These are phyloP conservation scores for Scleroderma citrinum DNA, from an alignment of 768 basidiomycete genomes.

Conservation along the genomic window DNA sequence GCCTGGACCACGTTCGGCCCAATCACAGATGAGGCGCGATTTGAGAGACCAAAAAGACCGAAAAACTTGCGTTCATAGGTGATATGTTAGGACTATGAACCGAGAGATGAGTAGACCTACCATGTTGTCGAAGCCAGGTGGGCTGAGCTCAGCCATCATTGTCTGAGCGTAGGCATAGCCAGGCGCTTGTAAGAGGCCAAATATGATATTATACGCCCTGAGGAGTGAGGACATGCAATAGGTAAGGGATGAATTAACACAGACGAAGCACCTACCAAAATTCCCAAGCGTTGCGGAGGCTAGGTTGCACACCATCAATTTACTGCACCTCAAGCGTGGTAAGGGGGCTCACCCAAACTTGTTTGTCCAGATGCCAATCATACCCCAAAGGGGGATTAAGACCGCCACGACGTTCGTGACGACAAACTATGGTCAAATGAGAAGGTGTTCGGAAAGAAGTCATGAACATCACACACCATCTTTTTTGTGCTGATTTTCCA, in stretches of 20 bases:
- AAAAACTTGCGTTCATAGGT: too few relatives aligned
- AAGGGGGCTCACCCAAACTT: slow-evolving; percentile 57
- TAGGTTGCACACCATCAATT: slow-evolving; percentile 20
- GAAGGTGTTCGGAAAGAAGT: not conserved
- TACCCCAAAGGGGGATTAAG: slow-evolving; percentile 79
- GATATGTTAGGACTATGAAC: too few relatives aligned
- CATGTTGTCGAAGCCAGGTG: slow-evolving; percentile 84
- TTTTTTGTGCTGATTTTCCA: slow-evolving; percentile 77
- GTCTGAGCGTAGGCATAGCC: slow-evolving; percentile 74
- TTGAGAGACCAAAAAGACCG: slow-evolving; percentile 51
- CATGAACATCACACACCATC: slow-evolving; percentile 45
- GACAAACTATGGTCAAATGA: slow-evolving; percentile 46
- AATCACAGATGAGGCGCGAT: slow-evolving; percentile 78
- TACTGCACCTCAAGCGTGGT: too few relatives aligned
- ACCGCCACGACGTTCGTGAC: slow-evolving; percentile 74
- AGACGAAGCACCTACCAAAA: slow-evolving; percentile 54
- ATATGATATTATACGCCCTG: slow-evolving; percentile 76
- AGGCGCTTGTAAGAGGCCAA: slow-evolving; percentile 79
- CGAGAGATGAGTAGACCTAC: too few relatives aligned
- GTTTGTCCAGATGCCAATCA: slow-evolving; percentile 78
- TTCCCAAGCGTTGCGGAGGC: slow-evolving; percentile 80
- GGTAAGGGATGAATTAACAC: too few relatives aligned
- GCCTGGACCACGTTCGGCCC: slow-evolving; percentile 83
- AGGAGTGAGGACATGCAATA: too few relatives aligned
- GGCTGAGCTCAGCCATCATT: slow-evolving; percentile 85